Base-by-base conservation (phyloP, 805 yeast genomes). In the Candida nemodendra region DNA sequence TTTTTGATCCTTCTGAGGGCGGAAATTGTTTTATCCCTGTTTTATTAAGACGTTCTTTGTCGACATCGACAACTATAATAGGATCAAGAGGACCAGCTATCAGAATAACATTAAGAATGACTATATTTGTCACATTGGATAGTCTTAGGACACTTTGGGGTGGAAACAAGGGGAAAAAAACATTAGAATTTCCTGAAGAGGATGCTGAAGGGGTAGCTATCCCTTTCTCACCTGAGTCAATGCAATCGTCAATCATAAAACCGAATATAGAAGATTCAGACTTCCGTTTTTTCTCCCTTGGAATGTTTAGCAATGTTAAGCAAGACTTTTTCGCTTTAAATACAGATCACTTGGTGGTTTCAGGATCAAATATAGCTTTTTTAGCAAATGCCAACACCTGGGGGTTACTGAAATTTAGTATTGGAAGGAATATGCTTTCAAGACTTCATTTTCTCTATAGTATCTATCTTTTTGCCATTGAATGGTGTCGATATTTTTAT, bases 191-290 rank as follows among this genome's bases (percentile, higher is more conserved):
- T 27, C 23, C 38, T 27, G 18, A 16, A 13, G 37, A 13, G 17
- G 32, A 33, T 12, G 28, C 16, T 28, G 39, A 18, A 30, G 32
- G 41, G 25, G 34, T 38, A 27, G 30, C 27, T 18, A 31, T 40
- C 35, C 2, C 39, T 34, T 22, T 23, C 5, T 35, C 56, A 6
- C 36, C 45, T 2, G 30, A 31, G 5, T 51, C 61, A 1, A 24
- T 42, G 9, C 54, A 51, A n/a, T 54, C 62, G 0, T 57, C 62
- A 9, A 56, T 59, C 18, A 42, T 59, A 5, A 48, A 54, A 34
- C 64, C 64, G 13, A 26, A 42, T n/a, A 44, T 50, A 21, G 36
- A 35, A n/a, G 44, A 41, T 16, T 41, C 50, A 2, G 64, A 59
- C 32, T 7, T 46, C 3, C 30, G 35, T 13, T 59, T 48, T 38